Percentiles rank a stretch among this genome's conserved stretches.
phyloP scores from a whole-genome alignment of 257 asterid species.

The Przewalskia tangutica region DNA sequence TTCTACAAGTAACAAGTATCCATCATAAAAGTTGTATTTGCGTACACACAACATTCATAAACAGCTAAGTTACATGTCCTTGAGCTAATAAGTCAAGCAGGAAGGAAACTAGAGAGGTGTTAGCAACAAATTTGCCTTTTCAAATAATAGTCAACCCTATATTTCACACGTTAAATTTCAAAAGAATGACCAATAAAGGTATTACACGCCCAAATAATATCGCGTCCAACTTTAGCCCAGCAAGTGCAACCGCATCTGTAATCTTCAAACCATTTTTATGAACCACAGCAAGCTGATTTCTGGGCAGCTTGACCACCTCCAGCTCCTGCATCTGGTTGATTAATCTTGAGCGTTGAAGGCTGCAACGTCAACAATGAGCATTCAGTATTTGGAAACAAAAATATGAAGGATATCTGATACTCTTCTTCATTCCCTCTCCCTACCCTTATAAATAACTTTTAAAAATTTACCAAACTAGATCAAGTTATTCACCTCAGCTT shows the following conservation, averaged over 20 bases:
- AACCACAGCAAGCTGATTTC: constrained; percentile 11
- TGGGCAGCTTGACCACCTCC: constrained; percentile 6
- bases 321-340: constrained; percentile 10
- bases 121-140: neutral
- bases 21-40: neutral
- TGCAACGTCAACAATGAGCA: neutral
- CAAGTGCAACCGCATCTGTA: neutral
- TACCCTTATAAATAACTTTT: neutral
- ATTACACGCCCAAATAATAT: constrained; percentile 15
- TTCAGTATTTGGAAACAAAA: neutral
- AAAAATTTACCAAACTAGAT: neutral
- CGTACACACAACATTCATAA: neutral
- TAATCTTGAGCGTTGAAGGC: constrained; percentile 12
- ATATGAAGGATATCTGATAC: neutral
- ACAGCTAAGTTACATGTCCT: neutral
- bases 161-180: constrained; percentile 25
- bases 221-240: constrained; percentile 9
- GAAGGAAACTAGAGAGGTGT: neutral
- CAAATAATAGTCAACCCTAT: constrained; percentile 3
- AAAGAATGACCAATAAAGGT: constrained; percentile 18
- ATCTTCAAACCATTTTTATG: neutral
- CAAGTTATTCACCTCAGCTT: constrained; percentile 22
- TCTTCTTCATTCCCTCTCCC: neutral
- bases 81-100: neutral
- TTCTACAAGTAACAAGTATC: neutral